Evolutionary conservation across 768 basidiomycete species (phyloP), one percentile per base, ranked within the genome.

Genomic region (Cantharellus cinnabarinus): DNA sequence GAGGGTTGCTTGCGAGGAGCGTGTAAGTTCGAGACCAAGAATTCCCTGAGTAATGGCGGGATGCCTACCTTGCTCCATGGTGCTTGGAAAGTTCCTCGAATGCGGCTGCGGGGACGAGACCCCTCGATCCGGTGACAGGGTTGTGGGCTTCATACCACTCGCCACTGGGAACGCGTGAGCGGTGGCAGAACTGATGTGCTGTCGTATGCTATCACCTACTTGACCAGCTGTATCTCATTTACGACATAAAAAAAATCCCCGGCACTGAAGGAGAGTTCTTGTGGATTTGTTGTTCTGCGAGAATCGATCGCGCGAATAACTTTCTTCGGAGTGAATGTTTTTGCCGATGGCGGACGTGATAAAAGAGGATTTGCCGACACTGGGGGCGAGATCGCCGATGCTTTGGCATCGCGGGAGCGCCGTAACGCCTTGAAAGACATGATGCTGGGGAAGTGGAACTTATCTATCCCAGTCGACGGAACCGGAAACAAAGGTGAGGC

Each of bases 171-270:
- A 62, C 61, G 10, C 35, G 10, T 10, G 44, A 48, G 29, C 44
- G 10, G 44, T 48, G 29, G 29, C 44, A 48, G 44, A 48, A 48
- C 44, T 48, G 29, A 10, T 52, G 73, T 70, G 2, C 73, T 76
- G 20, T 74, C 67, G 48, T 71, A 65, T 55, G 15, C 41, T 29
- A 29, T 29, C 10, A 48, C 44, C 29, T 10, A 48, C 29, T 48
- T 48, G 44, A 48, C 29, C 3, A 50, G 37, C 20, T 61, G 64
- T 51, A 60, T 53, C 34, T 61, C 60, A 60, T 63, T 14, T 58
- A 59, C 58, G 44, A 98, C 94, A 71, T 98, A 87, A 75, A 97
- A 98, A 72, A 98, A 95, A 72, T 99, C 95, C 63, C 95, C 95
- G 71, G 86, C 85, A 63, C 79, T 74, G 70, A 97, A 98, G 39